Evolutionary conservation across 1,284 basidiomycete genomes (phyloP).

Genomic region (Golubevia pallescens): DNA sequence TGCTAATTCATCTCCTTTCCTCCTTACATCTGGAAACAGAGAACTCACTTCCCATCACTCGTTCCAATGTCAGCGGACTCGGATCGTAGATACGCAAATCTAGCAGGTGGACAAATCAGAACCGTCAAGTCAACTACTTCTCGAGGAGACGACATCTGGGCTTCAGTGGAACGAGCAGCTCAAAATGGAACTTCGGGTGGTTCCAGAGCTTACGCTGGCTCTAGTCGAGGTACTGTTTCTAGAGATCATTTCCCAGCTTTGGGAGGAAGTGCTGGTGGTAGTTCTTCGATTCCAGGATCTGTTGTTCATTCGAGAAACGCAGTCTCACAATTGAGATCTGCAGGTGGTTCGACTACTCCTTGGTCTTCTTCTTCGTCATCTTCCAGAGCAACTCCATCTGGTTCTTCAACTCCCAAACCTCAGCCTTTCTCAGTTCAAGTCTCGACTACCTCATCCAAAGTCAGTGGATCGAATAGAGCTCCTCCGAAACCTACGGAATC

Average conservation of each 20-base stretch:
- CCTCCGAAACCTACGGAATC: neutral
- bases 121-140: conserved; percentile 40
- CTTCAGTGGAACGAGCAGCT: conserved; percentile 53
- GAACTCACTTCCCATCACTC: conserved; percentile 43
- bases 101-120: conserved; percentile 16
- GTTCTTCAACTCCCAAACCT: no score
- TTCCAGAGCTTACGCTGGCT: neutral
- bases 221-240: neutral
- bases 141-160: conserved; percentile 42
- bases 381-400: no score
- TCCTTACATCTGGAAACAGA: conserved; percentile 5
- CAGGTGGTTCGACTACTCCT: neutral
- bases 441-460: neutral
- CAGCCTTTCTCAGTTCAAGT: neutral
- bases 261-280: no score
- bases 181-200: conserved; percentile 1
- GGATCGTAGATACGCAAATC: conserved; percentile 6
- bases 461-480: neutral
- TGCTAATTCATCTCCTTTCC: neutral
- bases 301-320: neutral
- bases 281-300: neutral
- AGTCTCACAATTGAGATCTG: neutral
- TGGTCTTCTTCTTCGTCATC: neutral
- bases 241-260: neutral
- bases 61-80: conserved; percentile 12